Evolutionary conservation across 768 basidiomycete genomes (phyloP), one percentile per base, ranked within the genome.

Genomic region (Lentinula guzmanii): DNA sequence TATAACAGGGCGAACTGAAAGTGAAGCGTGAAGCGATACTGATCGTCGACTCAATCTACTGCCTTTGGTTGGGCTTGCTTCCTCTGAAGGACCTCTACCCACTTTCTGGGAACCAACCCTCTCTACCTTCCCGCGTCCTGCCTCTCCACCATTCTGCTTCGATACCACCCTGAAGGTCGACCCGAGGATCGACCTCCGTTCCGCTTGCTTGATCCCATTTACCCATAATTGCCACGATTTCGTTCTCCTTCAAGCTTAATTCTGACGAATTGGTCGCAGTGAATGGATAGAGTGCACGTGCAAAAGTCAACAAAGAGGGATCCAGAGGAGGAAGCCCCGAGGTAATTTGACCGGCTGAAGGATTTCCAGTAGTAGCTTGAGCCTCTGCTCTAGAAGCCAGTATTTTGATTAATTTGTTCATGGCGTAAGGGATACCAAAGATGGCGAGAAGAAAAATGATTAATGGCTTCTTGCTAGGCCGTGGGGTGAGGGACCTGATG

Each of bases 101-200:
- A 95, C 65, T 90, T 93, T 61, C 78, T 82, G 1, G 95, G 81
- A 98, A 97, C 93, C 94, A 98, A 0, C 95, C 95, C 66, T 91
- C 87, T 65, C 89, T 80, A 0, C 95, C 95, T 65, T 97, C 95
- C 61, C 95, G 79, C 63, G 91, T 95, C 51, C 95, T 81, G 1
- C 95, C 95, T 71, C 86, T 88, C 95, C 94, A 98, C 95, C 95
- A 98, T 61, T 94, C 95, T 4, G 79, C 84, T 60, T 78, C 75
- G 28, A 39, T 28, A 9, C 45, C 33, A 31, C 76, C 70, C 58
- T 86, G 79, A 18, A 87, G 75, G 63, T 84, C 82, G 52, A 82
- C 65, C 24, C 88, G 75, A 2, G 87, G 85, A 64, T 90, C 86
- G 4, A 89, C 86, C 61, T 87, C 87, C 61, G 71, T 74, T 0